Base-by-base conservation (phyloP, 495 filamentous ascomycete genomes). In the Xylaria venustula region DNA sequence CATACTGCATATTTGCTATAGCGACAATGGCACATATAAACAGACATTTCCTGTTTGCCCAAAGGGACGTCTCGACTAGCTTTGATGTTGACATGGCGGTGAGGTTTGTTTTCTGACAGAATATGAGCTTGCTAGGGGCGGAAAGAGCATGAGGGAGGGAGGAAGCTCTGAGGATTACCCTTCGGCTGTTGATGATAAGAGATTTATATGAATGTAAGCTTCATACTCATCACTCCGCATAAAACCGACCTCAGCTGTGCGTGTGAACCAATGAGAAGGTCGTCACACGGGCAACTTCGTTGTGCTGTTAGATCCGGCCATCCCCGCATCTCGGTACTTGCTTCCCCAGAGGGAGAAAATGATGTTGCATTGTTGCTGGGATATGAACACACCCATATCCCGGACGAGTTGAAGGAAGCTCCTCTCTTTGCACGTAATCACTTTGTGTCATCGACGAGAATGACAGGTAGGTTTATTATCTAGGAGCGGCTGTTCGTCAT, bases 1-100 rank as follows among this genome's bases (percentile, higher is more conserved):
- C 76, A 45, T 80, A 77, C 44, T 78, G 77, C 67, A 78, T 73
- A 60, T 75, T 77, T 20, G 74, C 74, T 41, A 75, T 67, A 14
- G 74, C 70, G 37, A 77, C 73, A 46, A 67, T 65, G 55, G 64
- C 65, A 58, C 74, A 77, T 64, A 75, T 75, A 14, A 72, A 45
- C 45, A 77, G 50, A 22, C 74, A 77, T 68, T 75, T 77, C 34
- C 72, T 54, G 51, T 77, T 77, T 26, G 67, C 65, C 73, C 72
- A 77, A 9, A 77, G 68, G 20, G 74, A 75, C 12, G 68, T 74
- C 44, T 75, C 72, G n/a, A 69, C 60, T 37, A 73, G 66, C 28
- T 69, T 65, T 3, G 45, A 15, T 15, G 44, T 7, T 8, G 53
- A 54, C 67, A 70, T 58, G 17, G 40, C 37, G 51, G 44, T 17